Conservation (phyloP, 805 yeast genomes). For the Barnettozyma botsteinii region DNA sequence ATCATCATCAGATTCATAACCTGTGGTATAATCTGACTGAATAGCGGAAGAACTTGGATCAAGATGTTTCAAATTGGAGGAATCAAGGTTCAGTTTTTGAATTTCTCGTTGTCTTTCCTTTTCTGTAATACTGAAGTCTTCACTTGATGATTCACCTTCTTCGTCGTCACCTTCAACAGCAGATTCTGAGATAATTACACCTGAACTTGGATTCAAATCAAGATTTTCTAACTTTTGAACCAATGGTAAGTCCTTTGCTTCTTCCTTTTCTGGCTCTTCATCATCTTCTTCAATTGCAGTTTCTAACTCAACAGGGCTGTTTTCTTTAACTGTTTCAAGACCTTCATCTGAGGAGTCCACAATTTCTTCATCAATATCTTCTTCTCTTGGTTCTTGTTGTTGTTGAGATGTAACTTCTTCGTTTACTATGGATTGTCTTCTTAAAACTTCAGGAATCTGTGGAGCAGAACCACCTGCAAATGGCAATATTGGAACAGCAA, state of each 20-base stretch:
- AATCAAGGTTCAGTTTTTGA: slow-evolving; percentile 4
- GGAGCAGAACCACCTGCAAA: slow-evolving; percentile 31
- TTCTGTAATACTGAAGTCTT: slow-evolving; percentile 18
- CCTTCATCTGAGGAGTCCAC: neutral
- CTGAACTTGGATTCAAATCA: slow-evolving; percentile 11
- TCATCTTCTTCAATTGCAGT: slow-evolving; percentile 11
- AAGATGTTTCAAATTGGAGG: neutral
- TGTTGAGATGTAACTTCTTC: slow-evolving; percentile 4
- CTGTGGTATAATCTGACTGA: slow-evolving; percentile 39
- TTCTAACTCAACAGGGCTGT: slow-evolving; percentile 7
- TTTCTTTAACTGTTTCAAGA: neutral
- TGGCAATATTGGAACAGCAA: slow-evolving; percentile 50
- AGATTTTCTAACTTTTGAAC: slow-evolving; percentile 15
- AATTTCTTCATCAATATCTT: slow-evolving; percentile 9
- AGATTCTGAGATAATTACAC: slow-evolving; percentile 18
- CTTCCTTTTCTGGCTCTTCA: slow-evolving; percentile 7
- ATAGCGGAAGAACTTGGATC: too few relatives aligned
- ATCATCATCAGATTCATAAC: slow-evolving; percentile 69
- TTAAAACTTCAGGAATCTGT: slow-evolving; percentile 19
- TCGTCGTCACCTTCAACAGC: slow-evolving; percentile 29
- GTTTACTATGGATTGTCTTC: slow-evolving; percentile 9
- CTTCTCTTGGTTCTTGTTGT: slow-evolving; percentile 6
- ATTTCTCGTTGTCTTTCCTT: slow-evolving; percentile 21
- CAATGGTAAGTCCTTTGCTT: slow-evolving; percentile 13
- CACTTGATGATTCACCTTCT: slow-evolving; percentile 21